These are phyloP conservation scores for Chiua virens DNA, from an alignment of 768 basidiomycete species.

Conservation along the genomic window DNA sequence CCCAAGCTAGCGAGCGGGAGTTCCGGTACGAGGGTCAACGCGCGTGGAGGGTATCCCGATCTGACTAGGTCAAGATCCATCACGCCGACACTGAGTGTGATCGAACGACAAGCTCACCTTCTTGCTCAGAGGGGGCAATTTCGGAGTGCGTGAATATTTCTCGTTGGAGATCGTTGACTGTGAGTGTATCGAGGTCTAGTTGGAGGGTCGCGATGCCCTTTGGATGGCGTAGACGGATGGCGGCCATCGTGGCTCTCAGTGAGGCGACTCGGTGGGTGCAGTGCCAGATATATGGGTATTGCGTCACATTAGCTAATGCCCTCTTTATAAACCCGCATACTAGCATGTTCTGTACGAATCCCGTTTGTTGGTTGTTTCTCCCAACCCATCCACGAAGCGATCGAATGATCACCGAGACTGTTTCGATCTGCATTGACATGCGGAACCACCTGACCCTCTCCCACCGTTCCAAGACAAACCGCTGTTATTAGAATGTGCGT, in stretches of 20 bases:
- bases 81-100: background rate
- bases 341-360: no score
- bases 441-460: no score
- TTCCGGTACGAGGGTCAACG: constrained; percentile 70
- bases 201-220: constrained; percentile 80
- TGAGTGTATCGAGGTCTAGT: constrained; percentile 57
- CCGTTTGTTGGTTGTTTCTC: no score
- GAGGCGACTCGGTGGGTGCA: background rate
- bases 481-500: no score
- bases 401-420: no score
- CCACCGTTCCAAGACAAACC: no score
- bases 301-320: constrained; percentile 11
- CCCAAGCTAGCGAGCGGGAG: constrained; percentile 77
- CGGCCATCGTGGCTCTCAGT: constrained; percentile 49
- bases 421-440: no score
- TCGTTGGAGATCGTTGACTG: constrained; percentile 75
- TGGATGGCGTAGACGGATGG: constrained; percentile 80
- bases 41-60: constrained; percentile 81
- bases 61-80: constrained; percentile 50
- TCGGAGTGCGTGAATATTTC: constrained; percentile 64
- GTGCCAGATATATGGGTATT: background rate
- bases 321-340: constrained; percentile 1
- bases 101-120: constrained; percentile 49
- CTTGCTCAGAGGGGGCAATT: constrained; percentile 76
- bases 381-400: no score